Evolutionary conservation across 257 asterid genomes (phyloP).

Genomic region (Rhazya stricta): DNA sequence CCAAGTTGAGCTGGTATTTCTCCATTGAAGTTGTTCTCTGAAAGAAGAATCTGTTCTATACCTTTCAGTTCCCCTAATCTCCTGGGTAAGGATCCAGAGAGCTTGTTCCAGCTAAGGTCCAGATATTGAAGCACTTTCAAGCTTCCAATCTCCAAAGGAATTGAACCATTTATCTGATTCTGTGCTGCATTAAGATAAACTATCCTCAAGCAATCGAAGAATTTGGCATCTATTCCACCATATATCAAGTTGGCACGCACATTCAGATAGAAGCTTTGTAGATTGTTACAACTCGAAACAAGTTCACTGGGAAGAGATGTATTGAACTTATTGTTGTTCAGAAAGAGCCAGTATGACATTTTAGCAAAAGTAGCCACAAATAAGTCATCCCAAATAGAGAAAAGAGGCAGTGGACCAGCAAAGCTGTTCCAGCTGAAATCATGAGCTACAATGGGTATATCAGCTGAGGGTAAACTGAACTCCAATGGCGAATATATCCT

Average conservation of each 20-base stretch:
- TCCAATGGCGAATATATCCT: no score
- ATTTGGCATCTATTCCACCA: background rate
- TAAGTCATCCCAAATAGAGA: slow-evolving; percentile 10
- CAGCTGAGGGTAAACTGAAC: no score
- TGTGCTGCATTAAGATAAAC: background rate
- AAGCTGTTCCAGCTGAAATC: slow-evolving; percentile 22
- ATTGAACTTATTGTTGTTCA: slow-evolving; percentile 15
- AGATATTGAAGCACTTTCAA: slow-evolving; percentile 14
- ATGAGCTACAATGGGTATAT: background rate
- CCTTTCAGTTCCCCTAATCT: slow-evolving; percentile 5
- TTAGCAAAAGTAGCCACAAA: background rate
- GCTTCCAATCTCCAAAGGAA: slow-evolving; percentile 13
- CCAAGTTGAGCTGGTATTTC: slow-evolving; percentile 9
- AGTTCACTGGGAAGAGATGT: slow-evolving; percentile 9
- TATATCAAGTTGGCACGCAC: slow-evolving; percentile 1
- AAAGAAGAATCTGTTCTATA: slow-evolving; percentile 11
- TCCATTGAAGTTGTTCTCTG: slow-evolving; percentile 7
- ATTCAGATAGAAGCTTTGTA: slow-evolving; percentile 3
- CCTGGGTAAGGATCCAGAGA: slow-evolving; percentile 9
- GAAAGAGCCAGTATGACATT: slow-evolving; percentile 15
- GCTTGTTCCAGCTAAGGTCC: slow-evolving; percentile 18
- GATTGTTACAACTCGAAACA: slow-evolving; percentile 10
- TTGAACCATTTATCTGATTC: slow-evolving; percentile 13
- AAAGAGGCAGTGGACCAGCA: slow-evolving; percentile 13
- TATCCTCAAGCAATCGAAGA: background rate